These are phyloP conservation scores for Brassica rapa DNA, from an alignment of 345 rosid species.

Conservation along the genomic window DNA sequence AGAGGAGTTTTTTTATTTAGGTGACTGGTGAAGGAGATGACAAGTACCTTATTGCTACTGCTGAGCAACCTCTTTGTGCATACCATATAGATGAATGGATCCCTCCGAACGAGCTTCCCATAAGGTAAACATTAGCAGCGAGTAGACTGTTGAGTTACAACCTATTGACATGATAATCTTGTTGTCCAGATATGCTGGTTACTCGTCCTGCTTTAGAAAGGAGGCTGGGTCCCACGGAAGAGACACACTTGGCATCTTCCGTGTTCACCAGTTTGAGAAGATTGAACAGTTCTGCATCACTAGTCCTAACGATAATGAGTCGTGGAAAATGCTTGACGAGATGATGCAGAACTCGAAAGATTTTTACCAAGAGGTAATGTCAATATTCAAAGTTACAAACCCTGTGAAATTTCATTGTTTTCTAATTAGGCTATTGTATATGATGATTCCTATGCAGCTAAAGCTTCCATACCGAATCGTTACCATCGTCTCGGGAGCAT, in stretches of 20 bases:
- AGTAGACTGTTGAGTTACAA: neutral
- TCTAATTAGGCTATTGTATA: neutral
- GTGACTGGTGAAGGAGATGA: conserved; percentile 99
- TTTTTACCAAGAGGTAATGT: conserved; percentile 64
- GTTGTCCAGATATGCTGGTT: conserved; percentile 81
- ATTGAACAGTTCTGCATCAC: conserved; percentile 95
- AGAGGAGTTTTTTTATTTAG: conserved; percentile 40
- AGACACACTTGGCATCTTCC: conserved; percentile 92
- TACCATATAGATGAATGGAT: conserved; percentile 94
- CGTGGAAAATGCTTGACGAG: conserved; percentile 94
- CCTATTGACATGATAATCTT: neutral
- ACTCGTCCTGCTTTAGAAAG: conserved; percentile 90
- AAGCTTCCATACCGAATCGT: conserved; percentile 79
- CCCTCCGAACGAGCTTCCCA: conserved; percentile 78
- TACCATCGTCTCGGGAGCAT: conserved; percentile 86
- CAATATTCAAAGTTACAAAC: neutral
- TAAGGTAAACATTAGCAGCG: conserved; percentile 47
- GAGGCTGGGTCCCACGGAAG: conserved; percentile 99
- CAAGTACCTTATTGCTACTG: conserved; percentile 94
- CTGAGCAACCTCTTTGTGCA: conserved; percentile 94
- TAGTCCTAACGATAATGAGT: conserved; percentile 75
- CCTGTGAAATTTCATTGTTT: neutral
- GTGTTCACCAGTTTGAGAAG: conserved; percentile 98
- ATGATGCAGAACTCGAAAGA: conserved; percentile 94
- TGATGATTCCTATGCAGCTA: conserved; percentile 55